Conservation (phyloP, 2,329 filamentous ascomycete species). For the Lachnellula cervina region DNA sequence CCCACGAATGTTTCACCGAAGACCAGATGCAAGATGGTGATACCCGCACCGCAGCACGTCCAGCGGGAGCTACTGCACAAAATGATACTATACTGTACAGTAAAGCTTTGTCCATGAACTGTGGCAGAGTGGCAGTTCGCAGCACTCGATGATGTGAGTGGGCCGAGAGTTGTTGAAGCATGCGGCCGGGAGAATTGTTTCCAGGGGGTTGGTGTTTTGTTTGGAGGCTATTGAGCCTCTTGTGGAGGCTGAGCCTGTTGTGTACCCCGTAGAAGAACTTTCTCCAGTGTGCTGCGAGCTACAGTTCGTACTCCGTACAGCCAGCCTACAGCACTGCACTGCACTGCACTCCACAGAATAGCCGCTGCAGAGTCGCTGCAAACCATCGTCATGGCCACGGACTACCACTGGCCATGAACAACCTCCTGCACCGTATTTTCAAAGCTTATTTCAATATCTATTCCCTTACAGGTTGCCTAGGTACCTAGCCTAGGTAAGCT, state of each 20-base stretch:
- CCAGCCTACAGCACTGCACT: too few relatives aligned
- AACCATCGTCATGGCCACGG: conserved; percentile 11
- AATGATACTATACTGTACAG: too few relatives aligned
- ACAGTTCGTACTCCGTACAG: too few relatives aligned
- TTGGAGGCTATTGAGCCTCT: background rate
- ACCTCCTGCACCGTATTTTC: background rate
- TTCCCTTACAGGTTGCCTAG: too few relatives aligned
- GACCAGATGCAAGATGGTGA: too few relatives aligned
- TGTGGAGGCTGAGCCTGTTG: conserved; percentile 2
- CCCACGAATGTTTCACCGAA: background rate
- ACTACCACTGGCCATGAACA: conserved; percentile 1
- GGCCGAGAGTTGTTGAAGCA: background rate
- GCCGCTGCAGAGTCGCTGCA: conserved; percentile 7
- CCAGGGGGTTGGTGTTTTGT: background rate
- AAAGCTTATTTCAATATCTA: background rate
- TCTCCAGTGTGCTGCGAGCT: background rate
- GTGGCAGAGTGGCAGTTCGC: background rate
- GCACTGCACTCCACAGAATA: background rate
- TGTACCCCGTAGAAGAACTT: background rate
- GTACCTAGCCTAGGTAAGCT: background rate
- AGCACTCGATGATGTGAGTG: background rate
- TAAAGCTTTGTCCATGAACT: background rate
- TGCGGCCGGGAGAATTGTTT: background rate
- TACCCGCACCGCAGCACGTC: background rate
- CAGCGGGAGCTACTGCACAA: background rate